phyloP scores from a whole-genome alignment of 352 stramenopile genomes.

The Globisporangium irregulare region DNA sequence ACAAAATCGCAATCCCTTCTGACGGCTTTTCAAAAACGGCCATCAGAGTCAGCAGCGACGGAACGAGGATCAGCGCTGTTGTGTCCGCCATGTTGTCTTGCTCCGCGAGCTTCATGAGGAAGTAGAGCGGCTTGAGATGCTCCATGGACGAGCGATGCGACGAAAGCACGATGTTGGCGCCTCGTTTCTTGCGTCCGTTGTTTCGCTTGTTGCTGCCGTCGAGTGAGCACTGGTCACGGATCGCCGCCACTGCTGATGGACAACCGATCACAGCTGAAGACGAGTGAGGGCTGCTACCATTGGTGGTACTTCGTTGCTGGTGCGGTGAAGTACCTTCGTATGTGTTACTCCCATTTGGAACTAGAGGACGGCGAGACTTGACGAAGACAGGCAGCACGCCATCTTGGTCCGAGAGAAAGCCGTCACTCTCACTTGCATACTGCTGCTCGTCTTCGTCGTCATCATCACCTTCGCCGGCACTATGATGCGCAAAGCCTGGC shows the following conservation, averaged over 20 bases:
- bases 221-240: constrained; percentile 11
- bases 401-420: constrained; percentile 19
- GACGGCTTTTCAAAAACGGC: constrained; percentile 75
- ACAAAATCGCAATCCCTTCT: constrained; percentile 52
- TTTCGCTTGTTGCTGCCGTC: background rate
- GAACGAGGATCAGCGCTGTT: constrained; percentile 80
- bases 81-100: constrained; percentile 89
- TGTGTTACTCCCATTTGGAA: background rate
- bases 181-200: constrained; percentile 4
- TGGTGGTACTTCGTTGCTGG: background rate
- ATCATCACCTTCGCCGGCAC: background rate
- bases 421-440: constrained; percentile 16
- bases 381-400: constrained; percentile 8
- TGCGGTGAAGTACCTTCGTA: background rate
- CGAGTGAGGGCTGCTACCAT: background rate
- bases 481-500: background rate
- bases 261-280: constrained; percentile 6
- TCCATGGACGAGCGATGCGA: constrained; percentile 19
- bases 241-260: background rate
- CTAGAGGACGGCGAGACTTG: constrained; percentile 9
- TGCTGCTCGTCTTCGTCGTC: constrained; percentile 10
- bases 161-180: constrained; percentile 2
- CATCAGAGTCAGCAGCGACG: constrained; percentile 71
- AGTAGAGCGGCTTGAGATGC: constrained; percentile 71
- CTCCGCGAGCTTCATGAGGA: constrained; percentile 86